Evolutionary conservation across 345 rosid species (phyloP).

Genomic region (Dovyalis caffra): DNA sequence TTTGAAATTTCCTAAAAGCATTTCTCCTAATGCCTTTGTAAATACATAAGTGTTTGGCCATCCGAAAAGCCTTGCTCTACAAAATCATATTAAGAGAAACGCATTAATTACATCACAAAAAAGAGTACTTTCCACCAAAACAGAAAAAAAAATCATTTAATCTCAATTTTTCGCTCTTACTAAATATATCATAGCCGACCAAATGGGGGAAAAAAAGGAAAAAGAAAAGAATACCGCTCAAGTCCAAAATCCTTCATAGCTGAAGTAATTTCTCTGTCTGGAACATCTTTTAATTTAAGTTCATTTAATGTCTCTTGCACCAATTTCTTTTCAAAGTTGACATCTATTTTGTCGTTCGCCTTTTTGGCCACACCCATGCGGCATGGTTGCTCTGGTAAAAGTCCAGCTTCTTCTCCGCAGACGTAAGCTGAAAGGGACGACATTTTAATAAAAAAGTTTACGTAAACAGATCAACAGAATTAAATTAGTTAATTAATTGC

Average conservation of each 20-base stretch:
- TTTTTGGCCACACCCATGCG: conserved; percentile 55
- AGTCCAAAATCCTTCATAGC: conserved; percentile 63
- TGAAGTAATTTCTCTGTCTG: conserved; percentile 35
- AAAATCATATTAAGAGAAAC: not conserved
- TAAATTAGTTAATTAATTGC: too few species aligned
- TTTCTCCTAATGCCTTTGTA: conserved; percentile 30
- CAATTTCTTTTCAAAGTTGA: conserved; percentile 46
- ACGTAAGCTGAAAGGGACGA: conserved; percentile 79
- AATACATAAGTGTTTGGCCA: conserved; percentile 29
- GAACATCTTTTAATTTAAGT: conserved; percentile 36
- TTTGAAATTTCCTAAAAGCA: conserved; percentile 10
- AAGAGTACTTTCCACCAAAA: too few species aligned
- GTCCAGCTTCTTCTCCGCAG: conserved; percentile 52
- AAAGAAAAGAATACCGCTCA: conserved; percentile 28
- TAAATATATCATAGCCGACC: too few species aligned
- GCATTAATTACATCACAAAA: too few species aligned
- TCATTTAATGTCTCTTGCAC: conserved; percentile 43
- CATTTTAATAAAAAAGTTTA: too few species aligned
- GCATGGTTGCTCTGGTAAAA: conserved; percentile 41
- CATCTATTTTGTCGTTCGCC: conserved; percentile 49
- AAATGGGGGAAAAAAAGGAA: too few species aligned
- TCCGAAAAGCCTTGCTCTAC: conserved; percentile 23
- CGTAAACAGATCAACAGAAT: not conserved
- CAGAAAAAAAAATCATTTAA: too few species aligned
- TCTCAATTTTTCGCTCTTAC: too few species aligned